A percentile compares a stretch with the other conserved stretches of the same genome.
Conservation (phyloP, 176 grass and related monocot genomes). For the Juncus inflexus region DNA sequence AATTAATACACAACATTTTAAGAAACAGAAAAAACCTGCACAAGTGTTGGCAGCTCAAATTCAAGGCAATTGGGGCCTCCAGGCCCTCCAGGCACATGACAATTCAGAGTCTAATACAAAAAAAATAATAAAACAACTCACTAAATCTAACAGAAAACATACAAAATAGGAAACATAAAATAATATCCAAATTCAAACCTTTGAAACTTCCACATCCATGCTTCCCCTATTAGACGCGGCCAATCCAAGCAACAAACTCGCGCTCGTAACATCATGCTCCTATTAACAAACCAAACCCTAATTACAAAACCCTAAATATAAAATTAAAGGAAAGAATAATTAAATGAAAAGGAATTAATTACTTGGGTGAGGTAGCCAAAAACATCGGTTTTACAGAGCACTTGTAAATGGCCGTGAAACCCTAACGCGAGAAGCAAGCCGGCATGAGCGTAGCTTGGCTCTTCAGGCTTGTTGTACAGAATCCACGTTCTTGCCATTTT, state of each 20-base stretch:
- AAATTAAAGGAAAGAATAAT: background rate
- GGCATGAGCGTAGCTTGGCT: constrained; percentile 91
- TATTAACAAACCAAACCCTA: constrained; percentile 32
- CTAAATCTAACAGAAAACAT: constrained; percentile 15
- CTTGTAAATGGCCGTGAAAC: constrained; percentile 76
- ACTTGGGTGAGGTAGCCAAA: constrained; percentile 94
- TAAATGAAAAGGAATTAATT: constrained; percentile 6
- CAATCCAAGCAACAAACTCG: constrained; percentile 81
- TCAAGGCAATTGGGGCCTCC: constrained; percentile 33
- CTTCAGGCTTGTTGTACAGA: constrained; percentile 87
- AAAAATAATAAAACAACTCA: constrained; percentile 3
- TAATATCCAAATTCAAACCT: constrained; percentile 32
- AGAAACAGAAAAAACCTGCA: constrained; percentile 50
- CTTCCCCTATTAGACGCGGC: constrained; percentile 90
- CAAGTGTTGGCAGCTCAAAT: constrained; percentile 77
- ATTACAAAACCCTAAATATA: background rate
- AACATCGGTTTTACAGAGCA: constrained; percentile 73
- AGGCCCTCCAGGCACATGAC: constrained; percentile 86
- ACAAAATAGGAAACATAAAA: constrained; percentile 15
- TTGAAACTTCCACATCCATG: constrained; percentile 87
- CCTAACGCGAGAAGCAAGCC: constrained; percentile 92
- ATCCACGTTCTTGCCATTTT: constrained; percentile 98
- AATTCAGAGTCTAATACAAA: constrained; percentile 69
- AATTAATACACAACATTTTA: constrained; percentile 8
- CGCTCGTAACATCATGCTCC: constrained; percentile 94